phyloP scores from a whole-genome alignment of 2,329 filamentous ascomycete genomes.

The Penicillium fuscoglaucum region DNA sequence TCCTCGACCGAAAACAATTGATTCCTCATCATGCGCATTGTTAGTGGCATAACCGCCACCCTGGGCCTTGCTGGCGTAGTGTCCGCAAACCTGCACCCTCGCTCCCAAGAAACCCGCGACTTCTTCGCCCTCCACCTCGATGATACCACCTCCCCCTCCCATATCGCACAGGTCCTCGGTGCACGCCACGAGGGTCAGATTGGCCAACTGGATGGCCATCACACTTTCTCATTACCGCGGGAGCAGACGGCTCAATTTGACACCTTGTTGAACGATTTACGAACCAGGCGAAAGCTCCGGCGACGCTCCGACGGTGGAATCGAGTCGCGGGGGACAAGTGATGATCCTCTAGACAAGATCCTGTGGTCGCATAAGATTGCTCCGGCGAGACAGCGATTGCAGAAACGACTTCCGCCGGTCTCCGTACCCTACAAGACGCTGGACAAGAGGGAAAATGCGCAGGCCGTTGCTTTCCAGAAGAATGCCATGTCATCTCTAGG shows the following conservation, averaged over 20 bases:
- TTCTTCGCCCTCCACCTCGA: constrained; percentile 91
- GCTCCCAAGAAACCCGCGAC: constrained; percentile 78
- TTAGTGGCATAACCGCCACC: constrained; percentile 49
- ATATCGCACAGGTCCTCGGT: constrained; percentile 70
- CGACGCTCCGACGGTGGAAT: constrained; percentile 34
- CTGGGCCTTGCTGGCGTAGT: constrained; percentile 44
- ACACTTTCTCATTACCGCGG: constrained; percentile 75
- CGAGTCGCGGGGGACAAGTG: constrained; percentile 13
- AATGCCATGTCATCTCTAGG: constrained; percentile 65
- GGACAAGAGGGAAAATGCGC: constrained; percentile 44
- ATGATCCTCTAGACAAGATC: constrained; percentile 68
- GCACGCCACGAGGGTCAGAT: constrained; percentile 78
- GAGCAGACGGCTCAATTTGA: constrained; percentile 57
- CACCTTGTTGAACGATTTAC: constrained; percentile 53
- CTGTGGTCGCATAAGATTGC: constrained; percentile 78
- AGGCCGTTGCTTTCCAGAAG: constrained; percentile 59
- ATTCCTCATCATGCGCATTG: constrained; percentile 24
- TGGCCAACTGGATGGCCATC: constrained; percentile 74
- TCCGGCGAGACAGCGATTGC: constrained; percentile 56
- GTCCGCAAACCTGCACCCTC: constrained; percentile 55
- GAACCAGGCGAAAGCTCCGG: constrained; percentile 63
- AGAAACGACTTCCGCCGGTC: constrained; percentile 56
- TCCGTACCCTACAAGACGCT: constrained; percentile 37
- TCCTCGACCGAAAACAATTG: neutral
- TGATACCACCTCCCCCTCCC: constrained; percentile 62